Conservation (phyloP, 345 rosid species). For the Arabis alpina region DNA sequence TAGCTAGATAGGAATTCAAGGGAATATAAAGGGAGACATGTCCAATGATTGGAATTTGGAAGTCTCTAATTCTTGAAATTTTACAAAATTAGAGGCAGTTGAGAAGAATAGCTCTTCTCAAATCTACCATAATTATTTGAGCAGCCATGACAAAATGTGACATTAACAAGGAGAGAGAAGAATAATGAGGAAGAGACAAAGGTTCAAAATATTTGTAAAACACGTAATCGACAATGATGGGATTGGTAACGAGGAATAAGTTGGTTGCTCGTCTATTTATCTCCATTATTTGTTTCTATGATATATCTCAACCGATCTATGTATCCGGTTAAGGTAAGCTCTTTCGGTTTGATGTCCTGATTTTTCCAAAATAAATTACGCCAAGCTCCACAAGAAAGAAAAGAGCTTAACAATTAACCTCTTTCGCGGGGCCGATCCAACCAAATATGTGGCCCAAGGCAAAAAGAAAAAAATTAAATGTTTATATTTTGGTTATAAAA, state of each 20-base stretch:
- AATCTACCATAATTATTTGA: conserved; percentile 6
- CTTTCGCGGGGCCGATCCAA: no score
- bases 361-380: no score
- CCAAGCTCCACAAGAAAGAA: no score
- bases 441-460: no score
- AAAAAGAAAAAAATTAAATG: no score
- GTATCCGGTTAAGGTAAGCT: no score
- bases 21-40: conserved; percentile 11
- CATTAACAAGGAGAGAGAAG: conserved; percentile 27
- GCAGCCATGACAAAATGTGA: conserved; percentile 24
- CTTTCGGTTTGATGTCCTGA: no score
- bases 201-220: conserved; percentile 22
- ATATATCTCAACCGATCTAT: no score
- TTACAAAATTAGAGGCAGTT: conserved; percentile 7
- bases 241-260: conserved; percentile 35
- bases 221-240: conserved; percentile 40
- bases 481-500: no score
- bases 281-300: no score
- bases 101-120: conserved; percentile 9
- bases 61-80: conserved; percentile 19
- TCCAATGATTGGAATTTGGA: conserved; percentile 42
- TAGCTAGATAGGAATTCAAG: background rate
- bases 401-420: no score
- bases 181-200: conserved; percentile 32
- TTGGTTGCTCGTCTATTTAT: conserved; percentile 11